Percentiles rank a stretch among this genome's conserved stretches.
Conservation (phyloP, 2,329 filamentous ascomycete genomes). For the Fusarium sp. region DNA sequence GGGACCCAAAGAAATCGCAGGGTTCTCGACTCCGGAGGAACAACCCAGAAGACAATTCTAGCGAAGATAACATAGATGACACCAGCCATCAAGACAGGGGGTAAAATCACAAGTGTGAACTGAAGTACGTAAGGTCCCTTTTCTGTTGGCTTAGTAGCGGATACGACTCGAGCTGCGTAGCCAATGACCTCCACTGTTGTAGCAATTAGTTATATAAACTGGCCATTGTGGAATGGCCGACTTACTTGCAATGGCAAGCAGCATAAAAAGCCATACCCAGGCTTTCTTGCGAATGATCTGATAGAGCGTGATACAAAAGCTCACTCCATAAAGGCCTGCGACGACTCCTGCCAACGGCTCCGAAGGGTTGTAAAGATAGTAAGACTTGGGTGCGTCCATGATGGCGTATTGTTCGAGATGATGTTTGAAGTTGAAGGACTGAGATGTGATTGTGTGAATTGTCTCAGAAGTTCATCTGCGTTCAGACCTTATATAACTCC, state of each 20-base stretch:
- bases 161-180: conserved; percentile 31
- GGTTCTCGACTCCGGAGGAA: conserved; percentile 34
- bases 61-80: conserved; percentile 44
- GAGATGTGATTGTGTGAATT: background rate
- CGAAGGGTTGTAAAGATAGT: conserved; percentile 36
- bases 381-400: conserved; percentile 25
- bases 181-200: conserved; percentile 32
- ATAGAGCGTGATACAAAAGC: conserved; percentile 29
- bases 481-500: conserved; percentile 1
- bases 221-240: accelerated
- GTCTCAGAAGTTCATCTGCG: background rate
- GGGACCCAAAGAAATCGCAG: conserved; percentile 39
- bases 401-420: background rate
- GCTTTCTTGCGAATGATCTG: conserved; percentile 33
- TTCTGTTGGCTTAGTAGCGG: conserved; percentile 23
- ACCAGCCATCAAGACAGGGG: conserved; percentile 42
- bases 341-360: conserved; percentile 30
- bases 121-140: conserved; percentile 37
- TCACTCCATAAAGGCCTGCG: conserved; percentile 33
- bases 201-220: too few relatives aligned
- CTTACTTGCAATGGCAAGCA: conserved; percentile 34
- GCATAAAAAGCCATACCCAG: conserved; percentile 39
- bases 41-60: conserved; percentile 41
- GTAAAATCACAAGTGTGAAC: conserved; percentile 38
- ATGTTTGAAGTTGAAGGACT: background rate